These are phyloP conservation scores for Hymenoscyphus albidus DNA, from an alignment of 2,329 filamentous ascomycete species.

Conservation along the genomic window DNA sequence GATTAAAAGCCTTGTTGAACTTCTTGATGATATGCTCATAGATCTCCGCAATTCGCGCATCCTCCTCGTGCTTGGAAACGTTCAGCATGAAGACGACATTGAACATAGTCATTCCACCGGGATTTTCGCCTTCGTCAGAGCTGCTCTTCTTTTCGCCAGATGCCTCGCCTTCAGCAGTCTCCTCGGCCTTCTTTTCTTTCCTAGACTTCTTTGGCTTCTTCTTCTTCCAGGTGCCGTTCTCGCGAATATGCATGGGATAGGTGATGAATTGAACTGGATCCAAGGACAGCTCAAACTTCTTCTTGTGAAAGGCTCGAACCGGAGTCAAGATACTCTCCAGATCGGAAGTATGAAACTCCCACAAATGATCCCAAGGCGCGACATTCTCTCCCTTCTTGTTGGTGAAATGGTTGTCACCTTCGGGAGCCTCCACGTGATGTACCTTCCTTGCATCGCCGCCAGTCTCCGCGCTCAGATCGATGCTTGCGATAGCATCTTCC, in stretches of 20 bases:
- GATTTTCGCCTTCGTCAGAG: slow-evolving; percentile 29
- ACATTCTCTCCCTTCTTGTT: slow-evolving; percentile 54
- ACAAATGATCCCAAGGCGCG: slow-evolving; percentile 67
- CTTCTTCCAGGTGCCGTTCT: slow-evolving; percentile 74
- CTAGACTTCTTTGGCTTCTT: slow-evolving; percentile 40
- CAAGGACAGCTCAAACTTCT: slow-evolving; percentile 74
- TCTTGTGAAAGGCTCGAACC: slow-evolving; percentile 71
- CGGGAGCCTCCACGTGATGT: slow-evolving; percentile 26
- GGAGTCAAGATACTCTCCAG: slow-evolving; percentile 79
- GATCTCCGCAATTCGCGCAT: slow-evolving; percentile 70
- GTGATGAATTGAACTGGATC: slow-evolving; percentile 78
- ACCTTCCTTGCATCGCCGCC: slow-evolving; percentile 16
- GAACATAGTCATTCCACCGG: slow-evolving; percentile 80
- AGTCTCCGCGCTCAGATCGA: slow-evolving; percentile 22
- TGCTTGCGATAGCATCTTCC: slow-evolving; percentile 41
- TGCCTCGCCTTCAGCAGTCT: slow-evolving; percentile 11
- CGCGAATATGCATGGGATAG: slow-evolving; percentile 76
- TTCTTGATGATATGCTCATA: slow-evolving; percentile 89
- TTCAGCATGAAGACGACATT: slow-evolving; percentile 91
- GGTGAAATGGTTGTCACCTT: slow-evolving; percentile 43
- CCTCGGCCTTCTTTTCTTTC: slow-evolving; percentile 34
- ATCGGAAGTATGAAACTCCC: slow-evolving; percentile 71
- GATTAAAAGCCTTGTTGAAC: slow-evolving; percentile 87
- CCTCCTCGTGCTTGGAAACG: slow-evolving; percentile 72
- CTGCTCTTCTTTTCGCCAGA: slow-evolving; percentile 24